phyloP scores from a whole-genome alignment of 345 rosid genomes.

The Eucalyptus grandis region DNA sequence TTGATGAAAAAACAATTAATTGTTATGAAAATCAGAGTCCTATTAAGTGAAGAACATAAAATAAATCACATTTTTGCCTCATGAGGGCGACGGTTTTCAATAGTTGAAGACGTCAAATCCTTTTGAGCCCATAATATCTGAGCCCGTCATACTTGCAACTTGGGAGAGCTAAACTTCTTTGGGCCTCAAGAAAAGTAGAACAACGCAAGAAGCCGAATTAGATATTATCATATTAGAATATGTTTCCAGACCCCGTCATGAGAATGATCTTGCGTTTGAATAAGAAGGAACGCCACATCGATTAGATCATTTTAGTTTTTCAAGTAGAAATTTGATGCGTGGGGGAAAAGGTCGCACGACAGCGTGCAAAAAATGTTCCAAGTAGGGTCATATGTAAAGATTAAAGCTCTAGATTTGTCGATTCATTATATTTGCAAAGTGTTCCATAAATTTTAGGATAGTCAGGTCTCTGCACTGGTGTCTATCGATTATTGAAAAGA shows the following conservation, averaged over 20 bases:
- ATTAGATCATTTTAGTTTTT: background rate
- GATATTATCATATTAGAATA: background rate
- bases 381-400: background rate
- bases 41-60: background rate
- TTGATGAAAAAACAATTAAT: background rate
- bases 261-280: background rate
- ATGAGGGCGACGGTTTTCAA: background rate
- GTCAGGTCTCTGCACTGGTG: background rate
- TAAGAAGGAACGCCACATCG: background rate
- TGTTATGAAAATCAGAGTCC: background rate
- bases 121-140: background rate
- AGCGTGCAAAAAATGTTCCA: background rate
- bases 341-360: background rate
- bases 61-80: background rate
- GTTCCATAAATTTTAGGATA: background rate
- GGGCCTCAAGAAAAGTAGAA: background rate
- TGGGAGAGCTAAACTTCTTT: background rate
- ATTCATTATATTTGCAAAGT: background rate
- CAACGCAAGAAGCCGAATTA: background rate
- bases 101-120: background rate
- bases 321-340: background rate
- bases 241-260: background rate
- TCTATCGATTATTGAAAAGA: background rate
- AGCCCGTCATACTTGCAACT: background rate
- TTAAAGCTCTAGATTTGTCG: background rate